Evolutionary conservation across 345 rosid species (phyloP), one percentile per base, ranked within the genome.

Genomic region (Stellera chamaejasme): DNA sequence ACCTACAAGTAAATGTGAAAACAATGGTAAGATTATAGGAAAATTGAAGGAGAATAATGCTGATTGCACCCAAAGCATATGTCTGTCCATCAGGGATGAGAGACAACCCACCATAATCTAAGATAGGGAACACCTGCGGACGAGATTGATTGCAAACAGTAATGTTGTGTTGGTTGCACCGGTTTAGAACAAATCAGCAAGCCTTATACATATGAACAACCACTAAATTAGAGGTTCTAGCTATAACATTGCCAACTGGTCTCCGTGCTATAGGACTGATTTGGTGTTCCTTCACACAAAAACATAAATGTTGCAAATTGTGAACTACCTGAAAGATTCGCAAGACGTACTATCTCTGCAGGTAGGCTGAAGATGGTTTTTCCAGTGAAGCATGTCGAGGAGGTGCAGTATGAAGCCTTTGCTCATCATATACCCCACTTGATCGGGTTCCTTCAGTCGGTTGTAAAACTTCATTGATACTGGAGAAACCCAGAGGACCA

Each of bases 361-460:
- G 59, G 54, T 55, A 87, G 44, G 88, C 81, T 5, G 92, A 81
- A 64, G 97, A 82, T 45, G 90, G 94, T 73, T 75, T 83, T 66
- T 84, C 90, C 27, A 89, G 99, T 43, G 91, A 81, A 68, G 86
- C 70, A 61, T 41, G 76, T 53, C 74, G 83, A 55, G 71, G 60
- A 54, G 80, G 63, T 66, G 63, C 61, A 32, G 80, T 73, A 48
- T 73, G 83, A 73, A 73, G 83, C 62, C 83, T 80, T 63, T 74
- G 83, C 57, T 82, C 87, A 45, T 81, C 87, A 48, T 64, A 68
- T 15, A 63, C 68, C 51, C 69, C 77, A 59, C 69, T 60, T 2
- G 78, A 63, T 43, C 15, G 69, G 63, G 70, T 67, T 59, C 71
- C 77, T 25, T 88, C 85, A 61, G 57, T 75, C 9, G 60, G 62